Base-by-base conservation (phyloP, 176 grass and related monocot species). In the Cenchrus americanus region DNA sequence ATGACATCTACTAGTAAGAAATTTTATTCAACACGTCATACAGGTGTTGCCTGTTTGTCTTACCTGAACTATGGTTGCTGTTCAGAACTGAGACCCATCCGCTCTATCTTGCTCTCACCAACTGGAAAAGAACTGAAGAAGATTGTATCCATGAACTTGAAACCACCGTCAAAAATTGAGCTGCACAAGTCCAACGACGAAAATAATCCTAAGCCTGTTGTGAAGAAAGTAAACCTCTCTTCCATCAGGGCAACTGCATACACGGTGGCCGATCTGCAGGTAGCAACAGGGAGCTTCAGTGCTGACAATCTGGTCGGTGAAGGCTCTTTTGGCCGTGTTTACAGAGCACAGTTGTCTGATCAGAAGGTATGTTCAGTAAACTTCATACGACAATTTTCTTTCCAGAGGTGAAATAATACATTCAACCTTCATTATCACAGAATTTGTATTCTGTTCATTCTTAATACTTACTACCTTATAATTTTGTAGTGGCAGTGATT, bases 271-370 rank as follows among this genome's bases (percentile, higher is more conserved):
- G 95, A 97, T 58, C 71, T 97, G 62, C 95, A 97, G 66, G 67
- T 93, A 62, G 95, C 95, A 50, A 97, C 95, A 0, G 76, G 86
- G 65, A 94, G 92, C 83, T 97, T 97, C 81, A 94, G 85, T 64
- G 79, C 75, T 66, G 86, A 94, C 77, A 97, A 86, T 89, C 84
- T 94, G 67, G 55, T 97, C 40, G 90, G 92, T 75, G 95, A 94
- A 83, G 95, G 88, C 7, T 87, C 90, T 41, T 92, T 88, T 53
- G 92, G 92, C 5, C 71, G 86, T 59, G 84, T 91, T 80, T 97
- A 93, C 26, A 94, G 52, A 78, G 95, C 82, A 2, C 63, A 86
- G 52, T 80, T 97, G 32, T 71, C 78, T 47, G 84, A 94, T 83
- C 81, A 87, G 22, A 94, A 94, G 92, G 95, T 97, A 73, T 78